These are phyloP conservation scores for Chondrus crispus DNA, from an alignment of 23 red algal genomes.

Conservation along the genomic window DNA sequence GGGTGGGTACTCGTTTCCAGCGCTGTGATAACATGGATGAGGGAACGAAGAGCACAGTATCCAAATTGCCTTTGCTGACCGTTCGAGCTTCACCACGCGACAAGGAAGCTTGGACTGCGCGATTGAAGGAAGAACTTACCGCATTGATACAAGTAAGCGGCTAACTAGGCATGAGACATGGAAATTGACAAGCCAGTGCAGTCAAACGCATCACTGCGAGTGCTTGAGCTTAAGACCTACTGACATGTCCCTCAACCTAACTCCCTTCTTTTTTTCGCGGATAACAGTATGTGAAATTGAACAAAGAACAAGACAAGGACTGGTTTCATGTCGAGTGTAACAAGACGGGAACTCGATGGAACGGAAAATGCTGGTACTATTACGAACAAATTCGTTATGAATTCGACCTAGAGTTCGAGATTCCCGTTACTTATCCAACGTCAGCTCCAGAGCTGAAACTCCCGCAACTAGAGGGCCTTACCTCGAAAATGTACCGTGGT, in stretches of 20 bases:
- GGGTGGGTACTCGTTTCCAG: no score
- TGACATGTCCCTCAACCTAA: not conserved
- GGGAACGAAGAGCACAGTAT: conserved; percentile 54
- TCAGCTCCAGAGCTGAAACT: conserved; percentile 75
- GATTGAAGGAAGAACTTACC: conserved; percentile 66
- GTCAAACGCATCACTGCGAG: no score
- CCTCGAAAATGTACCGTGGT: conserved; percentile 95
- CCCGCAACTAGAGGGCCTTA: conserved; percentile 74
- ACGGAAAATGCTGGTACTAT: conserved; percentile 89
- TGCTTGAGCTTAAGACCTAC: not conserved
- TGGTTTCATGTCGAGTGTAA: conserved; percentile 76
- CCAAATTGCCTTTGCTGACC: conserved; percentile 49
- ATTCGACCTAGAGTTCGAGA: conserved; percentile 79
- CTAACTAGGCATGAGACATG: not conserved
- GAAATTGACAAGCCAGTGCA: no score
- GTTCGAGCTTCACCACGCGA: conserved; percentile 61
- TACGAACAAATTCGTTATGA: conserved; percentile 83
- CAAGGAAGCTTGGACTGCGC: conserved; percentile 68
- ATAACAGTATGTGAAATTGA: conserved; percentile 51
- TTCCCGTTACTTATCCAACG: conserved; percentile 82
- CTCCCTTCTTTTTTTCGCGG: not conserved
- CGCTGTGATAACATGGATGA: conserved; percentile 72
- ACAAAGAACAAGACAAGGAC: conserved; percentile 61
- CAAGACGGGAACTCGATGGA: conserved; percentile 74
- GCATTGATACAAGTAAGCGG: conserved; percentile 56